Base-by-base conservation (phyloP, 2,329 filamentous ascomycete genomes). In the Parafenestella ontariensis region DNA sequence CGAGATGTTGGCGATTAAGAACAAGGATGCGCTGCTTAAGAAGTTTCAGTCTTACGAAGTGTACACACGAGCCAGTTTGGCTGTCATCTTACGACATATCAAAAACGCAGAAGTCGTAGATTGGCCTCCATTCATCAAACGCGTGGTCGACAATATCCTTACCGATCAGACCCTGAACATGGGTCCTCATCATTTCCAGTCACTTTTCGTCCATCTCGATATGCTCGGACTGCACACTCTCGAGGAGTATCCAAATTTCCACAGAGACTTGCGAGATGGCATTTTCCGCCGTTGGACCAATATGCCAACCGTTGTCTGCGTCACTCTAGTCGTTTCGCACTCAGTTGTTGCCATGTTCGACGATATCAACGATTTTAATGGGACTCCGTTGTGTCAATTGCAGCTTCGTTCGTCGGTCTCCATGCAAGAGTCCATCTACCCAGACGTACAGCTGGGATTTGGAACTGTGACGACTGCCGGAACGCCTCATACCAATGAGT, bases 31-130 rank as follows among this genome's bases (percentile, higher is more conserved):
- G 31, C 13, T n/a, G 17, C 5, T 43, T 15, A 23, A 21, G 3
- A 54, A 59, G 64, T 20, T 78, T 62, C 21, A 53, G 54, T 41
- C 40, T 17, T 45, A n/a, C 24, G 47, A 68, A 3, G 62, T 45
- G 10, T 55, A 66, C 26, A 57, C 45, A 1, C 51, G 59, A 6
- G 59, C 53, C 13, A 62, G 59, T 28, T 50, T 62, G 17, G 49
- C 43, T 4, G 34, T 42, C 4, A 10, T 65, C 21, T 42, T 68
- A 23, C 55, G 46, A 10, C 21, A 28, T 10, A 37, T 65, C 21
- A 44, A 53, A 24, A 41, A 18, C 1, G 34, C 26, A 1, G 23
- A 20, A 1, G 20, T 53, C 5, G 49, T 49, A 11, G 45, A 58
- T 11, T 57, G 56, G 49, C 10, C 24, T 28, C 23, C 21, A 4